Percentiles rank a stretch among this genome's conserved stretches.
Conservation (phyloP, 805 yeast species). For the Saccharomycopsis schoenii region DNA sequence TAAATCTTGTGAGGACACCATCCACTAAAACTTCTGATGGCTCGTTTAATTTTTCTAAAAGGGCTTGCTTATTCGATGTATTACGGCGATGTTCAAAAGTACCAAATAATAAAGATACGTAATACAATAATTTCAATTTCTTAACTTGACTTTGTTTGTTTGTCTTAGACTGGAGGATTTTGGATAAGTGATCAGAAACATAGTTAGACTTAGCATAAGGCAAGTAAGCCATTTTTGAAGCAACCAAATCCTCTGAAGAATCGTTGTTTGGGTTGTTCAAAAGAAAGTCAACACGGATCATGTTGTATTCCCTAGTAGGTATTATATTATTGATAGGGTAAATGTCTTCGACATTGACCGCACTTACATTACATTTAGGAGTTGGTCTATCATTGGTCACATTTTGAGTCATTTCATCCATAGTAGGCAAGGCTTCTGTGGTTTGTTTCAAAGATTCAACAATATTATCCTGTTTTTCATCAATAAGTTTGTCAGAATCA, state of each 20-base stretch:
- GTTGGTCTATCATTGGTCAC: constrained; percentile 70
- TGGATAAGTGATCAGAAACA: constrained; percentile 37
- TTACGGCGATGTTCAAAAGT: constrained; percentile 65
- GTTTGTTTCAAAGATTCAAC: constrained; percentile 66
- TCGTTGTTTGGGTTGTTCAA: constrained; percentile 25
- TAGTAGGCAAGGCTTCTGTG: constrained; percentile 64
- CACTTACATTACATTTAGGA: constrained; percentile 65
- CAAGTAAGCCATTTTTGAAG: constrained; percentile 43
- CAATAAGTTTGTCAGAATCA: constrained; percentile 73
- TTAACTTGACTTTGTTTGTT: constrained; percentile 35
- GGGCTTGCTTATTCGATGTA: constrained; percentile 43
- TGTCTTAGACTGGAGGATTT: constrained; percentile 21
- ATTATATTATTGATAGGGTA: constrained; percentile 68
- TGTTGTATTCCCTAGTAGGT: constrained; percentile 52
- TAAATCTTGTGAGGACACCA: constrained; percentile 61
- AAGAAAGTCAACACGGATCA: constrained; percentile 54
- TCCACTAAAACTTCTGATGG: constrained; percentile 71
- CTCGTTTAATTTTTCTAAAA: constrained; percentile 51
- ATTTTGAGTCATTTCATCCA: constrained; percentile 39
- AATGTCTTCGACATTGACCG: constrained; percentile 74
- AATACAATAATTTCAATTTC: constrained; percentile 64
- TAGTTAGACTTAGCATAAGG: constrained; percentile 55
- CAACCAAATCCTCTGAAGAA: constrained; percentile 35
- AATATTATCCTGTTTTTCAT: constrained; percentile 59
- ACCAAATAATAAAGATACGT: constrained; percentile 71